Percentiles rank a stretch among this genome's conserved stretches.
Evolutionary conservation across 202 grass and related monocot genomes (phyloP).

Genomic region (Hordeum pubiflorum): DNA sequence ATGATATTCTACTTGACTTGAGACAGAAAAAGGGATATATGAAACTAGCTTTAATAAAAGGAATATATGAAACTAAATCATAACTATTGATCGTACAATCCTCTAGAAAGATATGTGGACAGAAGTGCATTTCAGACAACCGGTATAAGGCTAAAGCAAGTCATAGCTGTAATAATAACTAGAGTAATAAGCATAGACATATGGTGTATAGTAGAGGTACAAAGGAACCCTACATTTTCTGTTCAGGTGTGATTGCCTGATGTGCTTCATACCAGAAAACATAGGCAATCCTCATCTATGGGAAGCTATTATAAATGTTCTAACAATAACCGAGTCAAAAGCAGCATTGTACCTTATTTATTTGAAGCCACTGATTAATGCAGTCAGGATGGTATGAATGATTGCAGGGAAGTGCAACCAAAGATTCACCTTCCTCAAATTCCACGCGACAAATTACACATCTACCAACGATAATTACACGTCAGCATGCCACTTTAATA

Average conservation of each 20-base stretch:
- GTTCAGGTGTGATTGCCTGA: not conserved
- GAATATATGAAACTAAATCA: not conserved
- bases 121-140: not conserved
- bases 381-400: conserved; percentile 90
- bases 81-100: not conserved
- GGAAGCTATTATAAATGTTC: not conserved
- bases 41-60: not conserved
- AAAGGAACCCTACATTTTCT: not conserved
- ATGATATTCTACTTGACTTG: not conserved
- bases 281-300: not conserved
- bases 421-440: conserved; percentile 87
- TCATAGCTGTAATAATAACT: not conserved
- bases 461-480: conserved; percentile 42
- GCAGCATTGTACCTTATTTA: conserved; percentile 79
- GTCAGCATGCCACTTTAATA: conserved; percentile 2
- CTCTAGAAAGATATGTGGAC: not conserved
- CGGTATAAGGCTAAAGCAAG: not conserved
- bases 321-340: conserved; percentile 1
- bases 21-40: not conserved
- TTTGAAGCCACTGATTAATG: conserved; percentile 97
- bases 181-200: not conserved
- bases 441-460: conserved; percentile 96
- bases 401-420: conserved; percentile 83
- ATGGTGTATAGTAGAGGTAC: not conserved
- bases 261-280: not conserved